These are phyloP conservation scores for Starmerella tilneyi DNA, from an alignment of 805 yeast species.

Conservation along the genomic window DNA sequence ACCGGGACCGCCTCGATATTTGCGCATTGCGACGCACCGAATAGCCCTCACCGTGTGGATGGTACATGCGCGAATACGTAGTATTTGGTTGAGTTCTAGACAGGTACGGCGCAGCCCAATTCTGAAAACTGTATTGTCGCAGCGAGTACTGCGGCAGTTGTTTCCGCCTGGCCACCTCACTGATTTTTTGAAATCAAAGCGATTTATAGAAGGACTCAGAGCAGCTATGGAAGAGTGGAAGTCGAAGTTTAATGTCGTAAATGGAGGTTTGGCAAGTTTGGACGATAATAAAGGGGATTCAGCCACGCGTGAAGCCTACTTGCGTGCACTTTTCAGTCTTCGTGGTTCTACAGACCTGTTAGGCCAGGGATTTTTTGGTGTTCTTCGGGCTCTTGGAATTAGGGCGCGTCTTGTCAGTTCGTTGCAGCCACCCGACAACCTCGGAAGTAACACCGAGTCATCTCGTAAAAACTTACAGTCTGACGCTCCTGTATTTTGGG, in stretches of 20 bases:
- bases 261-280: conserved; percentile 29
- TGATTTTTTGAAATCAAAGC: conserved; percentile 46
- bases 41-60: conserved; percentile 49
- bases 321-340: conserved; percentile 35
- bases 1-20: conserved; percentile 4
- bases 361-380: conserved; percentile 77
- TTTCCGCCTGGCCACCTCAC: conserved; percentile 39
- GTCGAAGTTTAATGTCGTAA: conserved; percentile 41
- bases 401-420: conserved; percentile 70
- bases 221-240: conserved; percentile 57
- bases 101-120: conserved; percentile 30
- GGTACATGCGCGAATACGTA: conserved; percentile 57
- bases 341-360: conserved; percentile 69
- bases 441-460: conserved; percentile 10
- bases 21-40: conserved; percentile 49
- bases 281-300: conserved; percentile 21
- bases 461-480: conserved; percentile 10
- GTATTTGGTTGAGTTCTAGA: conserved; percentile 58
- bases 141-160: conserved; percentile 38
- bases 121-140: conserved; percentile 42
- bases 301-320: conserved; percentile 38
- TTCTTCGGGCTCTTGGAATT: conserved; percentile 60
- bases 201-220: conserved; percentile 66
- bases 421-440: conserved; percentile 76
- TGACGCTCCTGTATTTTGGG: conserved; percentile 68